Evolutionary conservation across 2,329 filamentous ascomycete species (phyloP).

Genomic region (Byssoonygena ceratinophila): DNA sequence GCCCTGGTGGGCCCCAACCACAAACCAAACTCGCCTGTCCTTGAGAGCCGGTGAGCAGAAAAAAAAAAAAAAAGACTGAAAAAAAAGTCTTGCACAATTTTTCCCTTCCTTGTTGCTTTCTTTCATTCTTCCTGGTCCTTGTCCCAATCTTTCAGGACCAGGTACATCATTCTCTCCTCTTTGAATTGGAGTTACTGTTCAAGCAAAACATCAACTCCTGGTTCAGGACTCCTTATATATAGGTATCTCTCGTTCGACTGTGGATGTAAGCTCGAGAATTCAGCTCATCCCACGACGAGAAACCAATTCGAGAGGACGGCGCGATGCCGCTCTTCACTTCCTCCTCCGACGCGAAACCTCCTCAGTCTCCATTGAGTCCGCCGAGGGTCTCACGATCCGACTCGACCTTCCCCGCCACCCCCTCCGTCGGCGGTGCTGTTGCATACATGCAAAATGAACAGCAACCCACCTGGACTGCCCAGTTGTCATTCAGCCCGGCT

Average conservation of each 20-base stretch:
- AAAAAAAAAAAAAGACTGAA: not conserved
- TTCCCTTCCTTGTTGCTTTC: not conserved
- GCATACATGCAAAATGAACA: constrained; percentile 29
- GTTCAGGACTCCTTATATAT: not conserved
- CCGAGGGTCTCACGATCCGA: constrained; percentile 11
- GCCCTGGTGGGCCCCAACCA: not conserved
- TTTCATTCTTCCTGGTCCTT: not conserved
- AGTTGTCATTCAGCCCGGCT: constrained; percentile 25
- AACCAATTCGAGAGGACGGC: constrained; percentile 9
- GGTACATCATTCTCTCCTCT: not conserved
- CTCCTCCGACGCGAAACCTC: constrained; percentile 12
- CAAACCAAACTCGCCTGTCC: not conserved
- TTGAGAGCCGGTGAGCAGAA: not conserved
- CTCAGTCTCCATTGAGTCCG: constrained; percentile 4
- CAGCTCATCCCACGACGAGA: constrained; percentile 3
- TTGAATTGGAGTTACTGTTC: not conserved
- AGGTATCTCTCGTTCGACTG: no score
- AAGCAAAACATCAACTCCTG: not conserved
- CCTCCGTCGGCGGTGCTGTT: constrained; percentile 33
- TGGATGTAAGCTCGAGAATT: not conserved
- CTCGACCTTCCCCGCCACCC: constrained; percentile 29
- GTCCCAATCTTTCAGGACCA: constrained; percentile 7
- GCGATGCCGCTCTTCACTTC: constrained; percentile 26
- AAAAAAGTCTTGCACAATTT: constrained; percentile 4
- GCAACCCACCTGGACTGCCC: constrained; percentile 24